These are phyloP conservation scores for Chlorencoelia australis DNA, from an alignment of 2,329 filamentous ascomycete species.

Conservation along the genomic window DNA sequence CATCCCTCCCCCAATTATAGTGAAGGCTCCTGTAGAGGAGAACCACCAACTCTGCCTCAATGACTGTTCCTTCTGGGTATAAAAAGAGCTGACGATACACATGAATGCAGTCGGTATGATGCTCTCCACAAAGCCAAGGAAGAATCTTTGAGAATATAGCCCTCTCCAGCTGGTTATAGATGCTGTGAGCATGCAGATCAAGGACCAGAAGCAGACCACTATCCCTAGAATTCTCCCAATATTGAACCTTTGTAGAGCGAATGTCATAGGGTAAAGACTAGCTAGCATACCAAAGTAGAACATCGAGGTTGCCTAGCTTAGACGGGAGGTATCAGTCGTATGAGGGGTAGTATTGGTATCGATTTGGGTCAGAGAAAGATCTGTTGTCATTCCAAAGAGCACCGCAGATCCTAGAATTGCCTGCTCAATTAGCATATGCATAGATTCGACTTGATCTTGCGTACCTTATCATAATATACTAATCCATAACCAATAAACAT, in stretches of 20 bases:
- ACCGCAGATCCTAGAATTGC: constrained; percentile 64
- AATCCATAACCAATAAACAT: constrained; percentile 58
- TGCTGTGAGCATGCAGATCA: constrained; percentile 58
- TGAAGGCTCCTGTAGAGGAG: constrained; percentile 42
- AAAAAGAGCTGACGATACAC: constrained; percentile 50
- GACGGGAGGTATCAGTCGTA: constrained; percentile 52
- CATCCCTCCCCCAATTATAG: constrained; percentile 51
- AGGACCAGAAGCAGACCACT: constrained; percentile 55
- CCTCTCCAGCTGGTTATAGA: constrained; percentile 53
- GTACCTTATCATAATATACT: constrained; percentile 60
- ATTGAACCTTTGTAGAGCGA: constrained; percentile 57
- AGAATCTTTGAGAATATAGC: constrained; percentile 57
- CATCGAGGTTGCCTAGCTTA: constrained; percentile 68
- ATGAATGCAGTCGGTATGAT: constrained; percentile 59
- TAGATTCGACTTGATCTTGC: constrained; percentile 4
- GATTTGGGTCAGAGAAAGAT: constrained; percentile 49
- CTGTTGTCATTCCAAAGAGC: constrained; percentile 66
- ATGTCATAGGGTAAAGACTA: constrained; percentile 65
- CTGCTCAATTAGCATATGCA: constrained; percentile 25
- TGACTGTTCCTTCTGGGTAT: constrained; percentile 55
- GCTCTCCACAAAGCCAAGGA: constrained; percentile 50
- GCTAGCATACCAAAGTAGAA: constrained; percentile 76
- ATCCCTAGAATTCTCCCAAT: constrained; percentile 53
- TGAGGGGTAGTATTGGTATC: constrained; percentile 38
- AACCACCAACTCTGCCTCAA: constrained; percentile 61